Conservation (phyloP, 768 basidiomycete species). For the Clitopilus hobsonii region DNA sequence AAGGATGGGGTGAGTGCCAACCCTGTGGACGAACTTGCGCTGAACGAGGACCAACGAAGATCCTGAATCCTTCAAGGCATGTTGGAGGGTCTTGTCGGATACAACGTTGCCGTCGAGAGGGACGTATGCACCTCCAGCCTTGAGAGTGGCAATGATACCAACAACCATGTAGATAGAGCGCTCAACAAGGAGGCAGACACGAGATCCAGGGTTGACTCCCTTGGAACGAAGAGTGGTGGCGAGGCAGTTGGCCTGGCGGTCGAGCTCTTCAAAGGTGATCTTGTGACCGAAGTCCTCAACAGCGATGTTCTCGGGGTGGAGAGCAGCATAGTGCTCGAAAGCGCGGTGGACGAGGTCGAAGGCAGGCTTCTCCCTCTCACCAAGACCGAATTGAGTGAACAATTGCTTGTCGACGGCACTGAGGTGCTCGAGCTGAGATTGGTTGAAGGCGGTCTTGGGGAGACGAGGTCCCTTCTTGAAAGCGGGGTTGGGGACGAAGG, state of each 20-base stretch:
- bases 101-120: constrained; percentile 56
- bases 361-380: background rate
- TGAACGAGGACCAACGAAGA: constrained; percentile 38
- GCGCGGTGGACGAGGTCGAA: constrained; percentile 41
- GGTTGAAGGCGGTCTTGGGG: background rate
- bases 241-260: constrained; percentile 40
- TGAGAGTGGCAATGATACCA: constrained; percentile 52
- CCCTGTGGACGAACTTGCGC: constrained; percentile 33
- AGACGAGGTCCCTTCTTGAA: background rate
- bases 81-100: constrained; percentile 45
- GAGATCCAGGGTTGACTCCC: constrained; percentile 43
- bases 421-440: constrained; percentile 3
- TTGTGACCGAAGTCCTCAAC: constrained; percentile 42
- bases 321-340: constrained; percentile 43
- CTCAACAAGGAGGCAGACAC: constrained; percentile 51
- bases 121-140: constrained; percentile 56
- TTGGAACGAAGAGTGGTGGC: constrained; percentile 37
- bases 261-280: constrained; percentile 49
- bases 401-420: background rate
- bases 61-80: constrained; percentile 45
- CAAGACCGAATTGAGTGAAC: constrained; percentile 1
- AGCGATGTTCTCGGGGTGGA: constrained; percentile 38
- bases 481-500: background rate
- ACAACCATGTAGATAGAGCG: constrained; percentile 36
- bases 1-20: constrained; percentile 23